Percentiles rank a stretch among this genome's conserved stretches.
Conservation (phyloP, 495 filamentous ascomycete genomes). For the Lasiosphaeriaceae sp. region DNA sequence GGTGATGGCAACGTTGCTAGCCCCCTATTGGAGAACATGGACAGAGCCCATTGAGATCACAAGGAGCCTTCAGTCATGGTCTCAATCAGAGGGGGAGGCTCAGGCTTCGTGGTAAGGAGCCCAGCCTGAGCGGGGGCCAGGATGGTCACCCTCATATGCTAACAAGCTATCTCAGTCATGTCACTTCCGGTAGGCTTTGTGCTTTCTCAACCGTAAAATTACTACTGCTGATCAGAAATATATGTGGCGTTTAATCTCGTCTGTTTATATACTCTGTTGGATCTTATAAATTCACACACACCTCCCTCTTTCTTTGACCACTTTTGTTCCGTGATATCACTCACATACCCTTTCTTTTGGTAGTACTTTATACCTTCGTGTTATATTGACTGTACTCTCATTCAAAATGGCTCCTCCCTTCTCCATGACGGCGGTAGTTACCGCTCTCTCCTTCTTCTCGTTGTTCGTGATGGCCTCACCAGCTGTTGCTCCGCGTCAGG, state of each 20-base stretch:
- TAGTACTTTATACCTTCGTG: neutral
- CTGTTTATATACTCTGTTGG: too few species aligned
- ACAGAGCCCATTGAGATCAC: too few species aligned
- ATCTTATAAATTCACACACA: too few species aligned
- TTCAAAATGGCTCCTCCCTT: conserved; percentile 2
- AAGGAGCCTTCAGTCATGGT: neutral
- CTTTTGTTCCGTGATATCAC: neutral
- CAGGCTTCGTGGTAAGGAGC: too few species aligned
- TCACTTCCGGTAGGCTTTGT: too few species aligned
- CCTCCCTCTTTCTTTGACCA: too few species aligned
- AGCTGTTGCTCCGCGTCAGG: neutral
- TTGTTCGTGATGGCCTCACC: conserved; percentile 3
- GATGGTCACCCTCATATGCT: too few species aligned
- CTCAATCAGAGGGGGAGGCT: neutral
- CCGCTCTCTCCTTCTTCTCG: conserved; percentile 17
- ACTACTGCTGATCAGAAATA: too few species aligned
- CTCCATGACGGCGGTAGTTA: conserved; percentile 15
- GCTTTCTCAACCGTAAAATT: too few species aligned
- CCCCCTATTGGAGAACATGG: neutral
- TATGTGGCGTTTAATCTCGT: too few species aligned
- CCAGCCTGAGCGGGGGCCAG: too few species aligned
- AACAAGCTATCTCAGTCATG: too few species aligned
- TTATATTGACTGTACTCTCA: neutral
- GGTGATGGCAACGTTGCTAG: neutral
- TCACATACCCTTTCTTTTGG: neutral